Evolutionary conservation across 257 asterid species (phyloP), one percentile per base, ranked within the genome.

Genomic region (Capsicum rhomboideum): DNA sequence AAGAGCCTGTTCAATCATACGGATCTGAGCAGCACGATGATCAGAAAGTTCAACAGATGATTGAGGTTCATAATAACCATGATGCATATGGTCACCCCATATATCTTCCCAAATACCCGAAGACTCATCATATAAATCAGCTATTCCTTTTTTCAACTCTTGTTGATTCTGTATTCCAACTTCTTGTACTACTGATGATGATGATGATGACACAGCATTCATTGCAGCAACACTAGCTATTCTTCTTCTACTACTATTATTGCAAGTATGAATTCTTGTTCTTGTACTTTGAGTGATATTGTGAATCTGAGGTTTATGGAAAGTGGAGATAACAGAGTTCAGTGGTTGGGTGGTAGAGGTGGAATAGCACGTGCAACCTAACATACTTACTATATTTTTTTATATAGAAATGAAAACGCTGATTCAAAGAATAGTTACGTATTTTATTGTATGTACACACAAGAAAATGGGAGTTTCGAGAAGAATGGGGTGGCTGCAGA

Each of bases 21-120:
- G 98, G 89, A 93, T 91, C 91, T 97, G 99, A 42, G 98, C 98
- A 58, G 92, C 63, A 61, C 93, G 97, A 82, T 97, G 99, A 83
- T 92, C 97, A 78, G 96, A 84, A 74, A 93, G 84, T 29, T 95
- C 88, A 17, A 87, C 96, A 46, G 89, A 88, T 42, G 93, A 67
- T 42, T 74, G 85, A 29, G 94, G 91, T 6, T 90, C 92, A 85
- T 97, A 97, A 87, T 87, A 95, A 0, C 99, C 99, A 64, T 97
- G 99, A 91, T 97, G 99, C 98, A 95, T 95, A 86, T 97, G 99
- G 84, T 95, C 99, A 50, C 99, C 99, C 99, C 99, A 97, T 0
- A 97, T 85, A 59, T 92, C 90, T 90, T 97, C 99, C 99, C 98
- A 95, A 26, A 93, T 29, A 10, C 93, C 96, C 10, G 98, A 95